These are phyloP conservation scores for Cutaneotrichosporon mucoides DNA, from an alignment of 1,284 basidiomycete species.

Conservation along the genomic window DNA sequence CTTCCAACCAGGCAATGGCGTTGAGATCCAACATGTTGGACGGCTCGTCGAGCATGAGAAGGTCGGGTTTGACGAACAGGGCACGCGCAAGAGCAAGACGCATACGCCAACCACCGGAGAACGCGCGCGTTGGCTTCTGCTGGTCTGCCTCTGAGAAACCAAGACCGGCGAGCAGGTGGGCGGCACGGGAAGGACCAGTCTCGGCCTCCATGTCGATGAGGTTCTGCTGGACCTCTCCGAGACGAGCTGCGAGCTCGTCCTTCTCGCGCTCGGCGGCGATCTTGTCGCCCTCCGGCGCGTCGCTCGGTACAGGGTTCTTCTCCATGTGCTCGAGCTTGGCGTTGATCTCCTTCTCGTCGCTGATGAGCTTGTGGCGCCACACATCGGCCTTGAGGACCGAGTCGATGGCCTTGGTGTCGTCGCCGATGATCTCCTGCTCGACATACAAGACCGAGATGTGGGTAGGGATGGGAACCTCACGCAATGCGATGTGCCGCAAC, in stretches of 20 bases:
- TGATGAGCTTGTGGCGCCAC: slow-evolving; percentile 67
- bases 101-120: slow-evolving; percentile 99
- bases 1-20: slow-evolving; percentile 61
- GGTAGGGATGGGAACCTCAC: slow-evolving; percentile 86
- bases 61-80: slow-evolving; percentile 81
- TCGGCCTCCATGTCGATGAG: slow-evolving; percentile 97
- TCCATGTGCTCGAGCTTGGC: slow-evolving; percentile 68
- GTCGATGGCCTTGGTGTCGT: slow-evolving; percentile 86
- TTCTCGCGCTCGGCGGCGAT: slow-evolving; percentile 68
- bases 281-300: slow-evolving; percentile 60
- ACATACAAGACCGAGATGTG: slow-evolving; percentile 96
- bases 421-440: slow-evolving; percentile 95
- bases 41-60: slow-evolving; percentile 89
- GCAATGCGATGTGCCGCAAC: slow-evolving; percentile 89
- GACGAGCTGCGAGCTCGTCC: slow-evolving; percentile 76
- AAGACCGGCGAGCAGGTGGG: slow-evolving; percentile 81
- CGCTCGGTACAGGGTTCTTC: slow-evolving; percentile 43
- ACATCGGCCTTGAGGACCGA: slow-evolving; percentile 96
- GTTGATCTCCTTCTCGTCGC: slow-evolving; percentile 19
- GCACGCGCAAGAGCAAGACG: slow-evolving; percentile 94
- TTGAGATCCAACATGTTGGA: slow-evolving; percentile 76
- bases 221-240: slow-evolving; percentile 88
- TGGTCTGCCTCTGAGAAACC: slow-evolving; percentile 90
- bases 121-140: slow-evolving; percentile 71
- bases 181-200: slow-evolving; percentile 89